Percentiles rank a stretch among this genome's conserved stretches.
These are phyloP conservation scores for Acorus calamus DNA, from an alignment of 106 monocot species.

Conservation along the genomic window DNA sequence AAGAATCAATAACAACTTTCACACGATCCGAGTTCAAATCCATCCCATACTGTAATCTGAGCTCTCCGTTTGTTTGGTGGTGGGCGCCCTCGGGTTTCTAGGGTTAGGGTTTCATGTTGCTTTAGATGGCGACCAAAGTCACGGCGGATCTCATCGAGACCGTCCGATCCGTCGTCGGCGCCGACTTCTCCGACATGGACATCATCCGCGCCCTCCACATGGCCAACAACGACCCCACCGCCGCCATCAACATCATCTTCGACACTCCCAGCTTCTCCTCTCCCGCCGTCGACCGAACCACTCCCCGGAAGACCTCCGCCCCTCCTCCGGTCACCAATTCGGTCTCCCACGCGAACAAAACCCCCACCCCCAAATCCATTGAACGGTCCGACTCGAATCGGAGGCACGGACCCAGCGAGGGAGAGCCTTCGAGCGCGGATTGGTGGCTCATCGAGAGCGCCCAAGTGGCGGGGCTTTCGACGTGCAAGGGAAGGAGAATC, in stretches of 20 bases:
- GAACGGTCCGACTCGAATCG: not conserved
- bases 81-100: too few species aligned
- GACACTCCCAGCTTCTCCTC: conserved; percentile 39
- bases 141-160: conserved; percentile 46
- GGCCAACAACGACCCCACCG: conserved; percentile 74
- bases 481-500: conserved; percentile 73
- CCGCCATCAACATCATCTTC: conserved; percentile 92
- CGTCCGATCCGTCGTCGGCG: conserved; percentile 59
- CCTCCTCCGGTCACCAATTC: not conserved
- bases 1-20: too few species aligned
- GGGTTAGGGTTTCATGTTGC: too few species aligned
- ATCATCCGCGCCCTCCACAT: conserved; percentile 88
- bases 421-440: conserved; percentile 2
- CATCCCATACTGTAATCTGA: too few species aligned
- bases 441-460: conserved; percentile 76
- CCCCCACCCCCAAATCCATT: too few species aligned
- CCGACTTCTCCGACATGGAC: conserved; percentile 63
- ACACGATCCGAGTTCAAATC: too few species aligned
- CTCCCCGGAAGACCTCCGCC: not conserved
- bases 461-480: conserved; percentile 68
- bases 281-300: not conserved
- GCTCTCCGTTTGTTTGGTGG: too few species aligned
- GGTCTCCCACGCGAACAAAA: not conserved
- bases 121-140: conserved; percentile 44
- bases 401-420: not conserved